Base-by-base conservation (phyloP, 768 basidiomycete species). In the Xerocomellus intermedius region DNA sequence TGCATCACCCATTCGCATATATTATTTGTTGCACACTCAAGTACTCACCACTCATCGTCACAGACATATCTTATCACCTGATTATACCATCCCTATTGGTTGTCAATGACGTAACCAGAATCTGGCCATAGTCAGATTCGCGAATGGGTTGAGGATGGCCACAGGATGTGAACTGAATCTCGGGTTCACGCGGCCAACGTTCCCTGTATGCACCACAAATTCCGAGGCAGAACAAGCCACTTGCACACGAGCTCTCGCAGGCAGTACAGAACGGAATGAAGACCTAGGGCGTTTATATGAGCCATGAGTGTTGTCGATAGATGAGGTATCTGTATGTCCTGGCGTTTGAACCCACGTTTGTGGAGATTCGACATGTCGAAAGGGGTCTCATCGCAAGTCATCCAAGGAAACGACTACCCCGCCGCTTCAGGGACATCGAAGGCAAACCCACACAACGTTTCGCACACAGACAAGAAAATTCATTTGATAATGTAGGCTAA, bases 311-410 rank as follows among this genome's bases (percentile, higher is more conserved):
- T 8, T 28, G 28, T 28, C 28, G 28, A 28, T 28, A 28, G 2
- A 82, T 98, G 13, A 91, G 94, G 66, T 95, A 94, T 73, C 96
- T 97, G 2, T 98, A 94, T 70, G 92, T 98, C 24, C 78, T 99
- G 47, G 96, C 96, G 0, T 95, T 98, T 67, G 97, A 98, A 68
- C 89, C 94, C 6, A 88, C 89, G 1, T 99, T 99, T 68, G 89
- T 98, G 64, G 97, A 99, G 73, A 88, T 99, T 46, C 86, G 94
- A 32, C 91, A 98, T 67, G 93, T 99, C 52, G 93, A 96, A 66
- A 93, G 89, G 2, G 94, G 95, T 12, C 75, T 83, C 36, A 70
- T 86, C 91, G 22, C 97, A 98, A 76, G 90, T 99, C 63, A 97
- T 98, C 49, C 91, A 94, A 67, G 92, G 94, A 57, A 87, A 87